Percentiles rank a stretch among this genome's conserved stretches.
Conservation (phyloP, 805 yeast genomes). For the Clavispora carvajalis region DNA sequence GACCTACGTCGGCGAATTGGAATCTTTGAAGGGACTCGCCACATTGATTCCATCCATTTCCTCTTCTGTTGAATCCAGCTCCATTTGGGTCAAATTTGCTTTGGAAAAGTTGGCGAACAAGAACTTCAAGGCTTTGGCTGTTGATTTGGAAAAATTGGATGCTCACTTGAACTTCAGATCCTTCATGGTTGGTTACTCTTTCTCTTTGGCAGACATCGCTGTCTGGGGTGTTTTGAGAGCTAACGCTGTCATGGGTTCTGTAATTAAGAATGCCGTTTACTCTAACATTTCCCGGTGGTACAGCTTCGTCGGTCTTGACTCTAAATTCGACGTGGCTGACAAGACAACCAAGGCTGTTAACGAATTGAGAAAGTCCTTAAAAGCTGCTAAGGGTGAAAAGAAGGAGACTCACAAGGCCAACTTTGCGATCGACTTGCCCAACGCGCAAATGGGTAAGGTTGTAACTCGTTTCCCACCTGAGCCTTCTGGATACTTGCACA, state of each 20-base stretch:
- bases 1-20: constrained; percentile 37
- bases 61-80: constrained; percentile 11
- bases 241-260: constrained; percentile 88
- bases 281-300: constrained; percentile 93
- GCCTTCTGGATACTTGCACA: constrained; percentile 98
- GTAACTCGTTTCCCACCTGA: constrained; percentile 99
- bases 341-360: constrained; percentile 60
- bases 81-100: constrained; percentile 67
- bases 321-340: constrained; percentile 65
- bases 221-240: constrained; percentile 93
- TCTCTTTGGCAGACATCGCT: constrained; percentile 76
- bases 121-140: constrained; percentile 82
- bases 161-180: constrained; percentile 81
- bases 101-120: constrained; percentile 64
- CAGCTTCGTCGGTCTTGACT: constrained; percentile 56
- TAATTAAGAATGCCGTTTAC: constrained; percentile 78
- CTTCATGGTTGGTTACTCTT: constrained; percentile 61
- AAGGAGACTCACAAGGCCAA: constrained; percentile 91
- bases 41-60: constrained; percentile 46
- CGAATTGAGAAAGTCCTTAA: constrained; percentile 69
- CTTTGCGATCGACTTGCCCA: constrained; percentile 87
- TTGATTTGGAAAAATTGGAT: constrained; percentile 74
- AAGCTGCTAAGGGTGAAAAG: constrained; percentile 50
- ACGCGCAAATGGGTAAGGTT: constrained; percentile 89
- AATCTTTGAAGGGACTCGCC: constrained; percentile 46